Evolutionary conservation across 148 eudicot genomes (phyloP).

Genomic region (Camellia sinensis): DNA sequence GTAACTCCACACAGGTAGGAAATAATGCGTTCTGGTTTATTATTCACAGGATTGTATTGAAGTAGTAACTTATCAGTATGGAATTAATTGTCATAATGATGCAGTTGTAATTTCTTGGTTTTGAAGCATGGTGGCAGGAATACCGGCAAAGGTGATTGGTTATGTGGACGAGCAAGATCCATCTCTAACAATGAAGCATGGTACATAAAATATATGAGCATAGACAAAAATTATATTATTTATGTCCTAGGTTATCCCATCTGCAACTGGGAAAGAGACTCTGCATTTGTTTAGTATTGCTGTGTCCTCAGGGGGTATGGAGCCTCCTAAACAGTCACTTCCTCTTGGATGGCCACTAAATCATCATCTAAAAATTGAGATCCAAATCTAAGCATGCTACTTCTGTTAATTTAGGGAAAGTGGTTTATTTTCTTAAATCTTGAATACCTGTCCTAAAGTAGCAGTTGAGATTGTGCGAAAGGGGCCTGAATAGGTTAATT

Average conservation of each 20-base stretch:
- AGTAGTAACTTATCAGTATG: background rate
- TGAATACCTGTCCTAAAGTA: background rate
- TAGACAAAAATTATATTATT: background rate
- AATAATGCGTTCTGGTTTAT: background rate
- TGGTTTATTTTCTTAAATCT: background rate
- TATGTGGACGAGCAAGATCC: conserved; percentile 54
- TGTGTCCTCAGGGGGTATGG: background rate
- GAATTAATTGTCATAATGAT: background rate
- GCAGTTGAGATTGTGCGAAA: background rate
- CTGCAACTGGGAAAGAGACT: background rate
- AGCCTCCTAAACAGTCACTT: background rate
- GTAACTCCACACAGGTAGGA: conserved; percentile 57
- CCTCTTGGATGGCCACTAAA: background rate
- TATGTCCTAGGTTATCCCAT: background rate
- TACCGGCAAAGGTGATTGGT: conserved; percentile 62
- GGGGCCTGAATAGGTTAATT: background rate
- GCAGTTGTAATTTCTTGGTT: conserved; percentile 5
- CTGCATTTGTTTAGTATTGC: background rate
- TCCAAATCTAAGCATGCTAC: background rate
- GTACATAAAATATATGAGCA: conserved; percentile 26
- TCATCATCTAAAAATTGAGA: background rate
- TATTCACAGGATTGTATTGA: background rate
- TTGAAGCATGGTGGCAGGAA: conserved; percentile 62
- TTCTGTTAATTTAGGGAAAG: background rate
- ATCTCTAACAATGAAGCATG: conserved; percentile 63